A percentile compares a stretch with the other conserved stretches of the same genome.
phyloP scores from a whole-genome alignment of 1,284 basidiomycete genomes.

The Agroathelia rolfsii region DNA sequence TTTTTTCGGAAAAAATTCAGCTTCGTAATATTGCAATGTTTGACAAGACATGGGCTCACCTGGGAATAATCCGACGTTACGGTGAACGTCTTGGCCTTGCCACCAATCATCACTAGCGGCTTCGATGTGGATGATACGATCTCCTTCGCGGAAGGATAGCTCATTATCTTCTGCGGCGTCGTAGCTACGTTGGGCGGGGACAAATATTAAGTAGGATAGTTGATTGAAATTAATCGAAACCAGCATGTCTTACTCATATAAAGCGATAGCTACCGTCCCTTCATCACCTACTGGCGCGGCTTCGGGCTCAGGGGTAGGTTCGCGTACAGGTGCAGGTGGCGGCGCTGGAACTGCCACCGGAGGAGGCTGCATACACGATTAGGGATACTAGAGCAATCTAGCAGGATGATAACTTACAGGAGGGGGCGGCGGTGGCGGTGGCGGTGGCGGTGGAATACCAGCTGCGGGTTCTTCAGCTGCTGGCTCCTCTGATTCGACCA shows the following conservation, averaged over 20 bases:
- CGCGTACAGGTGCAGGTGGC: constrained; percentile 23
- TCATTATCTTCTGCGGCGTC: constrained; percentile 87
- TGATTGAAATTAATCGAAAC: too few relatives aligned
- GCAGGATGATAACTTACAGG: constrained; percentile 22
- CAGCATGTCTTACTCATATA: constrained; percentile 81
- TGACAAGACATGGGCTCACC: too few relatives aligned
- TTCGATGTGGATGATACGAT: constrained; percentile 65
- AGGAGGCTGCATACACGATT: constrained; percentile 18
- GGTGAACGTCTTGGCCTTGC: constrained; percentile 59
- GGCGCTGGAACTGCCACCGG: constrained; percentile 26
- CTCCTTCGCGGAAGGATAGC: constrained; percentile 75
- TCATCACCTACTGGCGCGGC: constrained; percentile 33
- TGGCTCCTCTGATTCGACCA: constrained; percentile 41
- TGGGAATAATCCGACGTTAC: constrained; percentile 74
- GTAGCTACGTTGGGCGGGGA: constrained; percentile 40
- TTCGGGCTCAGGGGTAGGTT: too few relatives aligned
- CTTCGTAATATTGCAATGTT: too few relatives aligned
- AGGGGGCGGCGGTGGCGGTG: constrained; percentile 34
- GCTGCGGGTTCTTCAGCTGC: too few relatives aligned
- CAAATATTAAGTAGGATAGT: too few relatives aligned
- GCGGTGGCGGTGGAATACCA: too few relatives aligned
- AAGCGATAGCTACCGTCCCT: constrained; percentile 56
- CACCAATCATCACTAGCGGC: constrained; percentile 82
- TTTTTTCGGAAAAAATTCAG: too few relatives aligned
- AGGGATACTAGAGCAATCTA: not conserved